These are phyloP conservation scores for Salvia sclarea DNA, from an alignment of 305 asterid species.

Conservation along the genomic window DNA sequence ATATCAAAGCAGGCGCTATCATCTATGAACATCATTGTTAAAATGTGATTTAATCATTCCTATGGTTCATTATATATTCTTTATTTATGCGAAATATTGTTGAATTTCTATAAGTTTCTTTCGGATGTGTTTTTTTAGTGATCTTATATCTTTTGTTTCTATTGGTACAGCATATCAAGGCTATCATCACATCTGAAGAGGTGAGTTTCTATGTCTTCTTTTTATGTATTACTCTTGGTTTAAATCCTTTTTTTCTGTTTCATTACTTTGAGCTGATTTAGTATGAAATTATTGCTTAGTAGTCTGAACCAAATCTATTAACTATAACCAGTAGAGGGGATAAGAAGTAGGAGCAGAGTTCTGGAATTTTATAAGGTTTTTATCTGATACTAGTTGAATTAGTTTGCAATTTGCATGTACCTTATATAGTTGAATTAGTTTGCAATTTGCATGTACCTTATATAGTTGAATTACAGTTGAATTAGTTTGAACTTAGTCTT, in stretches of 20 bases:
- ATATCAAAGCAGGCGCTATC: not conserved
- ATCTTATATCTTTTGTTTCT: conserved; percentile 14
- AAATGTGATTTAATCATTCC: not conserved
- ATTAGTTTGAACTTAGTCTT: not conserved
- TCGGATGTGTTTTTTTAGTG: not conserved
- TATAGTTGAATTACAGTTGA: not conserved
- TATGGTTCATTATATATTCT: not conserved
- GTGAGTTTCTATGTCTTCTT: conserved; percentile 37
- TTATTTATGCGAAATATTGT: not conserved
- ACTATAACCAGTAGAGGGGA: not conserved
- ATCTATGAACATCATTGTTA: not conserved
- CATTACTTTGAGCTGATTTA: not conserved
- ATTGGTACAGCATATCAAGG: conserved; percentile 87
- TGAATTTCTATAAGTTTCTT: not conserved
- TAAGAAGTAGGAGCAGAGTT: no score
- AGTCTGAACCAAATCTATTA: not conserved
- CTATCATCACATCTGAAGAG: conserved; percentile 89
- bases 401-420: no score
- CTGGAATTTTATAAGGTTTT: no score
- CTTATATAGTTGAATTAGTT: not conserved
- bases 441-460: no score
- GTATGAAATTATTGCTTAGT: not conserved
- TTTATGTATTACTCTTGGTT: not conserved
- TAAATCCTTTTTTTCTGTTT: not conserved
- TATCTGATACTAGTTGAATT: not conserved